Percentiles rank a stretch among this genome's conserved stretches.
Evolutionary conservation across 495 filamentous ascomycete genomes (phyloP).

Genomic region (Penicillium flavigenum): DNA sequence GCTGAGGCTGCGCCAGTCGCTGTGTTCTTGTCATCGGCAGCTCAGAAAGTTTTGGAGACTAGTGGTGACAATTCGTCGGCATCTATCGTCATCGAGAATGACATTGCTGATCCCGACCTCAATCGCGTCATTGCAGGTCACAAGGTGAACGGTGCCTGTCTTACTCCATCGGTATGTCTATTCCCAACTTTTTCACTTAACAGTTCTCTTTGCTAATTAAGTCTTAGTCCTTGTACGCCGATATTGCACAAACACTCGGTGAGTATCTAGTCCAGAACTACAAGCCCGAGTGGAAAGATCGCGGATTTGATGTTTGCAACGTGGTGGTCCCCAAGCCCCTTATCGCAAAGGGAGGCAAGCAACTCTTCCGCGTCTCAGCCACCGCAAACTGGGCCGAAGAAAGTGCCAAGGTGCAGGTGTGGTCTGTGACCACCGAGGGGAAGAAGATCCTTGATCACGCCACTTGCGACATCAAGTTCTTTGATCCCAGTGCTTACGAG

Average conservation of each 20-base stretch:
- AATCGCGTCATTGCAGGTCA: slow-evolving; percentile 66
- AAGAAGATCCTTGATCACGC: slow-evolving; percentile 53
- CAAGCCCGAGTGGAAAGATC: slow-evolving; percentile 51
- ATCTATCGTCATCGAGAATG: slow-evolving; percentile 63
- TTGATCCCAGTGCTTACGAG: slow-evolving; percentile 28
- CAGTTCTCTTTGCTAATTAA: background rate
- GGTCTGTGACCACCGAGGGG: slow-evolving; percentile 45
- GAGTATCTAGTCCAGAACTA: slow-evolving; percentile 64
- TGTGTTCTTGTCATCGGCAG: slow-evolving; percentile 40
- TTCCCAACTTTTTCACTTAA: background rate
- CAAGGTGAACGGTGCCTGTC: slow-evolving; percentile 62
- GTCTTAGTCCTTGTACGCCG: slow-evolving; percentile 62
- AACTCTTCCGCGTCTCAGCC: slow-evolving; percentile 45
- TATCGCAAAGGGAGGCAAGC: slow-evolving; percentile 57
- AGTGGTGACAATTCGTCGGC: slow-evolving; percentile 53
- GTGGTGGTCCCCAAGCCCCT: slow-evolving; percentile 71
- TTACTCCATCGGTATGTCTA: slow-evolving; percentile 53
- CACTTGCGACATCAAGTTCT: slow-evolving; percentile 47
- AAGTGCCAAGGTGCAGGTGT: slow-evolving; percentile 35
- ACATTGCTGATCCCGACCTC: slow-evolving; percentile 61
- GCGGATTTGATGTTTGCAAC: slow-evolving; percentile 59
- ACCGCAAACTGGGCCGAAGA: slow-evolving; percentile 37
- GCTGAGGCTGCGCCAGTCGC: slow-evolving; percentile 34
- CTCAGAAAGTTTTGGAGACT: slow-evolving; percentile 55
- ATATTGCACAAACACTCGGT: slow-evolving; percentile 73